Evolutionary conservation across 2,329 filamentous ascomycete genomes (phyloP), one percentile per base, ranked within the genome.

Genomic region (Penicillium sp.): DNA sequence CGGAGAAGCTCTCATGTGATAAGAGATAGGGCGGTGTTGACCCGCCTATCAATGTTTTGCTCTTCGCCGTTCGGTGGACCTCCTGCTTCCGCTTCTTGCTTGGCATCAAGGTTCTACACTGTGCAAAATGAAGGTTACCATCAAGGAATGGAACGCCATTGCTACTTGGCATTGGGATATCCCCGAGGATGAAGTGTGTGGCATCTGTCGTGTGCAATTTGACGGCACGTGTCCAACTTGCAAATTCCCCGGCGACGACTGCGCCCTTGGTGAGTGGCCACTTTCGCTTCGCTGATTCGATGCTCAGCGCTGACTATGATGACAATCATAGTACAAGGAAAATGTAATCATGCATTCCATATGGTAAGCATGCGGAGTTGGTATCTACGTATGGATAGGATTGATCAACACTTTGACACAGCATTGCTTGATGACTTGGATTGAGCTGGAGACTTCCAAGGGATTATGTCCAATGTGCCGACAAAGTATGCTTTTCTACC

Each of bases 81-180:
- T 33, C 48, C 25, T 31, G 16, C 11, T 30, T 18, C 29, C 33
- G 33, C 35, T 45, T 25, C 29, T 31, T 37, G 25, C 34, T 46
- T 46, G 19, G 25, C 30, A 25, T 25, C 22, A 8, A 25, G 39
- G 7, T 25, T 19, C 16, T 30, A 18, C 36, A n/a, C 31, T 7
- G 11, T 57, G 68, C 44, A 45, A 25, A 25, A 99, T 99, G 93
- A 97, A 95, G 74, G 89, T 97, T 75, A 93, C 84, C 40, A 93
- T 97, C 73, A 88, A 86, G 64, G 82, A 89, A 67, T 97, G 92
- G 89, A 87, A 93, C 64, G 88, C 90, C 3, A 89, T 99, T 55
- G 93, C 93, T 14, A 92, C 90, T 47, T 99, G 93, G 93, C 85
- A 89, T 57, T 99, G 93, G 93, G 89, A 97, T 69, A 88, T 97